Base-by-base conservation (phyloP, 768 basidiomycete genomes). In the Suillus bovinus region DNA sequence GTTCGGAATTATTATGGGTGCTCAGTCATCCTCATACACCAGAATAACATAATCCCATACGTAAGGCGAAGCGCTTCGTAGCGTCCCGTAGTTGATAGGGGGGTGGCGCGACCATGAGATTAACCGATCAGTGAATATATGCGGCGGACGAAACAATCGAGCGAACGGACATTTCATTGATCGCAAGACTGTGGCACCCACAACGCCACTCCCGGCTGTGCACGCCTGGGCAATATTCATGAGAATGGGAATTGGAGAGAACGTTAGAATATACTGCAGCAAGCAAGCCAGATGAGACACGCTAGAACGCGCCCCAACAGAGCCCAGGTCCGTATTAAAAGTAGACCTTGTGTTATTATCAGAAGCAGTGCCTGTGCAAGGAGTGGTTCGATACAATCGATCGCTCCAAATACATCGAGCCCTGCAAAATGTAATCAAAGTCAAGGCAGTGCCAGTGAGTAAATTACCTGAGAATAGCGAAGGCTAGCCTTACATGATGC, bases 21-120 rank as follows among this genome's bases (percentile, higher is more conserved):
- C 59, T 29, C 59, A 39, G 53, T 13, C 33, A 60, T 27, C 59
- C 59, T 58, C 34, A 54, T 66, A 50, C 16, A 59, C 59, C 6
- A 69, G 69, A 9, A 71, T 55, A 9, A 75, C 73, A 60, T 65
- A 76, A 39, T 75, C 69, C 0, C 74, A 79, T n/a, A 72, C 67
- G 58, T 79, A 65, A 4, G 71, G 67, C 13, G 53, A 60, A 54
- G 57, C 29, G 38, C 33, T 31, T 34, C 31, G 33, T 53, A 54
- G 24, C n/a, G 54, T 34, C 47, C 34, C 14, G 24, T 27, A 27
- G 33, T 20, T 14, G 34, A 60, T 60, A 60, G 53, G 36, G 55
- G 22, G 17, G 59, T 56, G 59, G 59, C 36, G 49, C 59, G 38
- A 60, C 53, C 13, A 24, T 22, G 16, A 58, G 24, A 29, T 33